Percentiles rank a stretch among this genome's conserved stretches.
Evolutionary conservation across 2,329 filamentous ascomycete genomes (phyloP).

Genomic region (Xylogone sp.): DNA sequence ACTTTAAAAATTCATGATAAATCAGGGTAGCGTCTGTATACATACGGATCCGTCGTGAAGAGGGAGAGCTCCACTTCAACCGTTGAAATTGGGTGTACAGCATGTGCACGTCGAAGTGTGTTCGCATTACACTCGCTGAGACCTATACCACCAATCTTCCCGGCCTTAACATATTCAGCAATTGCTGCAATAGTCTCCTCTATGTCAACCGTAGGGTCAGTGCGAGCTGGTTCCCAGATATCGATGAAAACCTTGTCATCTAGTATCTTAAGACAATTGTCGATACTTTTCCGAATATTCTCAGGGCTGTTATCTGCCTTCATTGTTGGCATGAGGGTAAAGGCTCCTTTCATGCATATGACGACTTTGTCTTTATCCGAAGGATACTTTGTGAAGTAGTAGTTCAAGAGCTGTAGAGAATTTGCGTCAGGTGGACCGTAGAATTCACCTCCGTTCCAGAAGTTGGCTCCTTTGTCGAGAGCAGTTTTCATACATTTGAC

Average conservation of each 20-base stretch:
- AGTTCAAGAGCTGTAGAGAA: slow-evolving; percentile 52
- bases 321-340: slow-evolving; percentile 31
- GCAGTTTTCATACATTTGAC: slow-evolving; percentile 51
- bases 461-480: slow-evolving; percentile 35
- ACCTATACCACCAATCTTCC: slow-evolving; percentile 43
- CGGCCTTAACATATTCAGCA: slow-evolving; percentile 39
- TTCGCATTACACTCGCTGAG: slow-evolving; percentile 41
- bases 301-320: slow-evolving; percentile 45
- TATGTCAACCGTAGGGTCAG: slow-evolving; percentile 35
- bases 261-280: slow-evolving; percentile 47
- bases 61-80: slow-evolving; percentile 50
- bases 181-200: slow-evolving; percentile 43
- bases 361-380: slow-evolving; percentile 57
- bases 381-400: slow-evolving; percentile 59
- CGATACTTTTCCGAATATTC: slow-evolving; percentile 50
- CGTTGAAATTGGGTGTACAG: slow-evolving; percentile 43
- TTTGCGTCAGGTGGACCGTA: slow-evolving; percentile 59
- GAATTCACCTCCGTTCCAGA: slow-evolving; percentile 61
- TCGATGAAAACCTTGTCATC: slow-evolving; percentile 42
- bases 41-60: slow-evolving; percentile 30
- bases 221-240: slow-evolving; percentile 36
- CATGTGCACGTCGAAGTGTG: slow-evolving; percentile 39
- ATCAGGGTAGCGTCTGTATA: no score
- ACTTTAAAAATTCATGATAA: slow-evolving; percentile 29
- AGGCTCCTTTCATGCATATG: slow-evolving; percentile 57